These are phyloP conservation scores for Rhynchospora tenuis DNA, from an alignment of 176 grass and related monocot genomes.

Conservation along the genomic window DNA sequence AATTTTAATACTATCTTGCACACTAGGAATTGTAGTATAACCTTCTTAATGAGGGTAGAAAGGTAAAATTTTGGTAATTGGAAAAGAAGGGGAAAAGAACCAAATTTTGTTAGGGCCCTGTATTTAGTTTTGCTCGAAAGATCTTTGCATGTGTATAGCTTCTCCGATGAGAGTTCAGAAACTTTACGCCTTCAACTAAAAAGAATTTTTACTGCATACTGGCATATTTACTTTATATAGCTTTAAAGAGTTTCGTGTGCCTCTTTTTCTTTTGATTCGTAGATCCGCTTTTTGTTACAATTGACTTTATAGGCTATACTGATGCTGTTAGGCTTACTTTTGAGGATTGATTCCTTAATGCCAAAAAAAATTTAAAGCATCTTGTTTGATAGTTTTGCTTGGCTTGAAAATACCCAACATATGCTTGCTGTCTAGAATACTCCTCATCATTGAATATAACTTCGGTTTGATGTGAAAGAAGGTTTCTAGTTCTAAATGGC, in stretches of 20 bases:
- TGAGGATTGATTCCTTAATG: too few species aligned
- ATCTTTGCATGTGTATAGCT: background rate
- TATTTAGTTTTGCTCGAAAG: background rate
- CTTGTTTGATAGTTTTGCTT: too few species aligned
- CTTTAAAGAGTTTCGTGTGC: background rate
- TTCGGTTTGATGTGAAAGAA: too few species aligned
- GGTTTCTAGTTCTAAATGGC: too few species aligned
- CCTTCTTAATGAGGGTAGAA: background rate
- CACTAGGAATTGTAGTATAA: background rate
- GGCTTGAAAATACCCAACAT: too few species aligned
- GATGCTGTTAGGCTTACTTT: too few species aligned
- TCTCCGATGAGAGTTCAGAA: background rate
- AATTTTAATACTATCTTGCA: conserved; percentile 1
- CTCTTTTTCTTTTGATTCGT: background rate
- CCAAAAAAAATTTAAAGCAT: too few species aligned
- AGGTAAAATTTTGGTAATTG: background rate
- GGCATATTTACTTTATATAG: background rate
- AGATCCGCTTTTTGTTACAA: background rate
- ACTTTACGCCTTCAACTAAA: background rate
- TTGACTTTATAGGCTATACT: too few species aligned
- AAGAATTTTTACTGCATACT: background rate
- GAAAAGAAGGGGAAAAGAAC: background rate
- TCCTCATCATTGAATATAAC: too few species aligned
- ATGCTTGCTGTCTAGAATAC: too few species aligned
- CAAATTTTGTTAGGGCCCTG: background rate